Base-by-base conservation (phyloP, 2,329 filamentous ascomycete genomes). In the Pestalotiopsis sp. region DNA sequence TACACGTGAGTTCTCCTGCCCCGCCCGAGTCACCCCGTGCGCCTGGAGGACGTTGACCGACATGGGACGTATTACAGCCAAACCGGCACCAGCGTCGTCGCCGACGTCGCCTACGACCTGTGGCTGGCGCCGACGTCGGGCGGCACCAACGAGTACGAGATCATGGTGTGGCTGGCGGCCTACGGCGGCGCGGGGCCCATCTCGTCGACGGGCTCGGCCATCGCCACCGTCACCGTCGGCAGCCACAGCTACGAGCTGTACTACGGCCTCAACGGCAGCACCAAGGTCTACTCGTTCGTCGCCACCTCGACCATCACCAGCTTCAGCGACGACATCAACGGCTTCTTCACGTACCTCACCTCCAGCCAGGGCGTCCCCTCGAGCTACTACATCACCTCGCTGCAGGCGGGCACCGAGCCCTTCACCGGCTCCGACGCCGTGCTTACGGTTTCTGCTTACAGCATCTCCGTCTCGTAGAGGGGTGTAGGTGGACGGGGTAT, bases 91-190 rank as follows among this genome's bases (percentile, higher is more conserved):
- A 71, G 74, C 69, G 75, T 88, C 57, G 79, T 88, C 55, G 85
- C 86, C 59, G 81, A 90, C 73, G 88, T 90, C 9, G 80, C 86
- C 30, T 90, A 89, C 74, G 87, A 89, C 74, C 74, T 89, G 57
- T 90, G 89, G 78, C 86, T 86, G 20, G 79, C 80, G 3, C 77
- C 78, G 13, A 80, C 82, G 24, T 79, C 81, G 17, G 78, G 82
- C 13, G 77, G 76, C 26, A 82, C 80, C 56, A 75, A 82, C n/a
- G 80, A 87, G 72, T 89, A 88, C 74, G 88, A 90, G 77, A 82
- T 90, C 74, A 91, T 76, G 74, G 65, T 75, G 60, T 75, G 74
- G 74, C 73, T 76, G 5, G 73, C 69, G 17, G 73, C 74, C n/a
- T 68, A 71, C 58, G 74, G 74, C 39, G 74, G 74, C 38, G 73